Conservation (phyloP, 805 yeast species). For the Scheffersomyces ergatensis region DNA sequence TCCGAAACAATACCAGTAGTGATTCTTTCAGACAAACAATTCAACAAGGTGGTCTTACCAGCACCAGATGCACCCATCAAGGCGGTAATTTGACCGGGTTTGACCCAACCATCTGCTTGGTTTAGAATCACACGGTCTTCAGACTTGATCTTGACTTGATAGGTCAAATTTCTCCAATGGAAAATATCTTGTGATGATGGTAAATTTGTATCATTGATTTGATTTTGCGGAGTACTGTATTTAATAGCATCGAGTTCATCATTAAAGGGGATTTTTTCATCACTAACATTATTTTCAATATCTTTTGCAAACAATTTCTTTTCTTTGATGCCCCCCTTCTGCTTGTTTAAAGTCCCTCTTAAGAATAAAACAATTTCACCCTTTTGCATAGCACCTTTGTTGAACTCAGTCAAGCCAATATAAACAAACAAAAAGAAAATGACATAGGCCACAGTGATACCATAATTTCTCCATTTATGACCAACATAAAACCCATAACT, state of each 20-base stretch:
- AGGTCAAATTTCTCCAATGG: conserved; percentile 39
- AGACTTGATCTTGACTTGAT: conserved; percentile 34
- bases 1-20: conserved; percentile 70
- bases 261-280: conserved; percentile 23
- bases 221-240: conserved; percentile 5
- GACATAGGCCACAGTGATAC: conserved; percentile 56
- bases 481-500: conserved; percentile 50
- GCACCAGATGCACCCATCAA: conserved; percentile 89
- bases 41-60: conserved; percentile 76
- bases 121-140: conserved; percentile 39
- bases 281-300: conserved; percentile 13
- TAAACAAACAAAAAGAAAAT: conserved; percentile 38
- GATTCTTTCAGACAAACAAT: conserved; percentile 69
- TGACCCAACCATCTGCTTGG: conserved; percentile 60
- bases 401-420: conserved; percentile 32
- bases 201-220: conserved; percentile 7
- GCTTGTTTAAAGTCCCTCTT: conserved; percentile 26
- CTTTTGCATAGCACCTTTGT: conserved; percentile 44
- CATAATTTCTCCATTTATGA: conserved; percentile 82
- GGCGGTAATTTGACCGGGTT: conserved; percentile 80
- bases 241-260: conserved; percentile 26
- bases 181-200: conserved; percentile 19
- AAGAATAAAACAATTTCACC: conserved; percentile 36
- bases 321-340: conserved; percentile 18
- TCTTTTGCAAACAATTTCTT: conserved; percentile 11